Percentiles rank a stretch among this genome's conserved stretches.
Evolutionary conservation across 306 rosid genomes (phyloP).

Genomic region (Ziziphus jujuba): DNA sequence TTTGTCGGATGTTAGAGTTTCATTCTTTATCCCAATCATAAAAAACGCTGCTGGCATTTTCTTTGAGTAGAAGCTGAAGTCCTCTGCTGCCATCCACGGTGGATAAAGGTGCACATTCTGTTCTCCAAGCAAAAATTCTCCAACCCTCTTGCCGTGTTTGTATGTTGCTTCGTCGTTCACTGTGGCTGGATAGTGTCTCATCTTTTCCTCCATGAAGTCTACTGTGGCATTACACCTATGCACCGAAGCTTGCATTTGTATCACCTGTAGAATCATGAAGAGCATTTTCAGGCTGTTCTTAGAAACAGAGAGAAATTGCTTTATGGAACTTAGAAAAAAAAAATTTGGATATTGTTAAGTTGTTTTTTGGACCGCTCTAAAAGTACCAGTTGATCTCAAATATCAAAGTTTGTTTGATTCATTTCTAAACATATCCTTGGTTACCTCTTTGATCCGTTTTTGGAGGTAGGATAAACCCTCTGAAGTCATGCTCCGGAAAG

Average conservation of each 20-base stretch:
- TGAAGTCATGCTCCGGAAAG: constrained; percentile 45
- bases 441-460: constrained; percentile 54
- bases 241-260: constrained; percentile 44
- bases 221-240: constrained; percentile 38
- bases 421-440: neutral
- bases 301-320: neutral
- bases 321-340: neutral
- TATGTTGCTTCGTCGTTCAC: constrained; percentile 44
- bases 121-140: constrained; percentile 44
- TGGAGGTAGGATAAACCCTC: constrained; percentile 41
- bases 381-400: too few species aligned
- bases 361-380: too few species aligned
- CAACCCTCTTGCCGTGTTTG: constrained; percentile 43
- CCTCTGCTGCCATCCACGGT: constrained; percentile 49
- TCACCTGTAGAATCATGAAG: constrained; percentile 23
- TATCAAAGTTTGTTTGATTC: too few species aligned
- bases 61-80: constrained; percentile 52
- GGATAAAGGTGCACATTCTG: constrained; percentile 36
- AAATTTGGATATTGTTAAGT: neutral
- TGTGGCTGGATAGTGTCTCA: constrained; percentile 40
- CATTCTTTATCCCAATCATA: constrained; percentile 38
- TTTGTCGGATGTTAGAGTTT: constrained; percentile 18
- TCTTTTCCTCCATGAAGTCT: constrained; percentile 48
- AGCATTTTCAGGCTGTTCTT: neutral
- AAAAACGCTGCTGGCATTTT: constrained; percentile 43